A percentile compares a stretch with the other conserved stretches of the same genome.
Conservation (phyloP, 169 alveolate species). For the Plasmodium blacklocki region DNA sequence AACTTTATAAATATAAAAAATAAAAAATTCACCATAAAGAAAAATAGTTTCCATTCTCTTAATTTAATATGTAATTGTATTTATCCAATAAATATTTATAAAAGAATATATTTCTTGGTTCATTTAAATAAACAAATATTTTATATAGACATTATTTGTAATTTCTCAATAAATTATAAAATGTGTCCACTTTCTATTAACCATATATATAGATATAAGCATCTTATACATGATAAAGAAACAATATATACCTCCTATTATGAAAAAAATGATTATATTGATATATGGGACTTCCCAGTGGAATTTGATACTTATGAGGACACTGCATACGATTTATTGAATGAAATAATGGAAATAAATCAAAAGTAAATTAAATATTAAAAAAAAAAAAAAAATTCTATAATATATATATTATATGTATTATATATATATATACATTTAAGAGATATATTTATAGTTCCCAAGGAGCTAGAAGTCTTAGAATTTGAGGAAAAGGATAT, state of each 20-base stretch:
- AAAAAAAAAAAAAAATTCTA: not conserved
- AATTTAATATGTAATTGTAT: slow-evolving; percentile 59
- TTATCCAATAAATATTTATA: slow-evolving; percentile 53
- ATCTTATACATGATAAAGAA: slow-evolving; percentile 48
- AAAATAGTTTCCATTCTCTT: slow-evolving; percentile 54
- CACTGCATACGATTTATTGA: slow-evolving; percentile 23
- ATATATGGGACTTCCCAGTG: slow-evolving; percentile 71
- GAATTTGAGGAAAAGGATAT: slow-evolving; percentile 62
- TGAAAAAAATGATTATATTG: slow-evolving; percentile 57
- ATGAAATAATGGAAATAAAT: slow-evolving; percentile 48
- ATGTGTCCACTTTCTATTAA: slow-evolving; percentile 72
- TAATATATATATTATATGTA: not conserved
- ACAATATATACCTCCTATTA: slow-evolving; percentile 44
- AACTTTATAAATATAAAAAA: slow-evolving; percentile 29
- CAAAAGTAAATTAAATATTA: slow-evolving; percentile 30
- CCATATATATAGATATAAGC: slow-evolving; percentile 68
- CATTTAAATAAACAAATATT: slow-evolving; percentile 68
- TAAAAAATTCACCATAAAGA: slow-evolving; percentile 43
- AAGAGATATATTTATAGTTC: slow-evolving; percentile 65
- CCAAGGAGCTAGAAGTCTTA: slow-evolving; percentile 45
- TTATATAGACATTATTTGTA: slow-evolving; percentile 62
- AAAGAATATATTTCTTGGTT: slow-evolving; percentile 67
- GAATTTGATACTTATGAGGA: slow-evolving; percentile 60
- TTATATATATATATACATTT: not conserved
- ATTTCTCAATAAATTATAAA: slow-evolving; percentile 59